phyloP scores from a whole-genome alignment of 148 eudicot genomes.

The Silene uniflora region DNA sequence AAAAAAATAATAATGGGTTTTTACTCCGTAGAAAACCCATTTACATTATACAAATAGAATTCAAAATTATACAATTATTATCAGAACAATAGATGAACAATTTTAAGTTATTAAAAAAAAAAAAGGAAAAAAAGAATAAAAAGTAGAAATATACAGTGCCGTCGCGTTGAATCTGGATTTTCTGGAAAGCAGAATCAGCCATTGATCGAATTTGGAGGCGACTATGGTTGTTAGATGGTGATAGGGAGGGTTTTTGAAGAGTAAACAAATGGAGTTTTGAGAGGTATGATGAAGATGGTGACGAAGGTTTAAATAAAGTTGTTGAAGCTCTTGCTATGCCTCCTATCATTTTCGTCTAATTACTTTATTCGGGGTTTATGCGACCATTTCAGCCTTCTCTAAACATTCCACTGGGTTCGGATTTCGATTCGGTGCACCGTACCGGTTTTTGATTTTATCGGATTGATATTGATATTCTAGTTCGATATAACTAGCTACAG shows the following conservation, averaged over 20 bases:
- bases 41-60: background rate
- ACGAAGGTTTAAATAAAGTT: conserved; percentile 13
- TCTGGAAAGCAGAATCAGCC: conserved; percentile 67
- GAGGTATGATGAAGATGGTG: background rate
- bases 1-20: background rate
- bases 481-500: no score
- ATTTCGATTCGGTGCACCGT: no score
- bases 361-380: background rate
- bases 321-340: conserved; percentile 22
- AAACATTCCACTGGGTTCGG: no score
- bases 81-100: background rate
- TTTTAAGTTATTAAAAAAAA: background rate
- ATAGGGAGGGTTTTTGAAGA: background rate
- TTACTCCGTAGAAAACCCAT: no score
- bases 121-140: background rate
- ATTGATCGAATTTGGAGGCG: conserved; percentile 51
- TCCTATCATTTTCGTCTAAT: conserved; percentile 11
- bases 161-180: conserved; percentile 69
- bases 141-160: conserved; percentile 49
- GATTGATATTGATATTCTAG: no score
- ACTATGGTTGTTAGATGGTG: background rate
- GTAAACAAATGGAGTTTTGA: background rate
- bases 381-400: no score
- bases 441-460: no score
- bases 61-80: background rate